These are phyloP conservation scores for Ceratobasidium sp. DNA, from an alignment of 1,284 basidiomycete species.

Conservation along the genomic window DNA sequence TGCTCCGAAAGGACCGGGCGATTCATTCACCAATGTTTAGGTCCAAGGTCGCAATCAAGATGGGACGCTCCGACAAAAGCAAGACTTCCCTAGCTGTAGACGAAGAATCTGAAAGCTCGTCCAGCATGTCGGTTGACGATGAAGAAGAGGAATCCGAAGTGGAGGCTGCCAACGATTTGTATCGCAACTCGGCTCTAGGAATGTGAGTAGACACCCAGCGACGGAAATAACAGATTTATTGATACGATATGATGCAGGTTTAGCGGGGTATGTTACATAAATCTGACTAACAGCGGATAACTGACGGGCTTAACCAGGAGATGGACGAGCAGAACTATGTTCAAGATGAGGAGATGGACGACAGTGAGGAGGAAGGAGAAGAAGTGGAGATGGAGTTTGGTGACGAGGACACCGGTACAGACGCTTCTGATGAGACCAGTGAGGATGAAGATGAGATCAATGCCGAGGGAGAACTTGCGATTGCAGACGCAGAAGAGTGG, in stretches of 20 bases:
- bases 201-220: slow-evolving; percentile 66
- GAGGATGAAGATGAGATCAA: slow-evolving; percentile 51
- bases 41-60: slow-evolving; percentile 95
- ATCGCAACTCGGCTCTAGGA: slow-evolving; percentile 95
- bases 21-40: slow-evolving; percentile 55
- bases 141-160: slow-evolving; percentile 68
- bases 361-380: slow-evolving; percentile 74
- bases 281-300: too few species aligned
- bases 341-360: slow-evolving; percentile 78
- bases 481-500: slow-evolving; percentile 53
- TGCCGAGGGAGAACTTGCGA: slow-evolving; percentile 51
- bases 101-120: slow-evolving; percentile 57
- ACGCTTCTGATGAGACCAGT: slow-evolving; percentile 62
- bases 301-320: slow-evolving; percentile 58
- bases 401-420: slow-evolving; percentile 74
- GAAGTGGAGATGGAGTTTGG: slow-evolving; percentile 88
- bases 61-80: slow-evolving; percentile 82
- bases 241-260: slow-evolving; percentile 58
- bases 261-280: slow-evolving; percentile 69
- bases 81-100: slow-evolving; percentile 62
- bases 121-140: slow-evolving; percentile 52
- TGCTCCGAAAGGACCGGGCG: background rate
- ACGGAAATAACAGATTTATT: background rate
- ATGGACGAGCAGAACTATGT: slow-evolving; percentile 75
- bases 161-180: slow-evolving; percentile 90